Base-by-base conservation (phyloP, 495 filamentous ascomycete genomes). In the Penicillium verhagenii region DNA sequence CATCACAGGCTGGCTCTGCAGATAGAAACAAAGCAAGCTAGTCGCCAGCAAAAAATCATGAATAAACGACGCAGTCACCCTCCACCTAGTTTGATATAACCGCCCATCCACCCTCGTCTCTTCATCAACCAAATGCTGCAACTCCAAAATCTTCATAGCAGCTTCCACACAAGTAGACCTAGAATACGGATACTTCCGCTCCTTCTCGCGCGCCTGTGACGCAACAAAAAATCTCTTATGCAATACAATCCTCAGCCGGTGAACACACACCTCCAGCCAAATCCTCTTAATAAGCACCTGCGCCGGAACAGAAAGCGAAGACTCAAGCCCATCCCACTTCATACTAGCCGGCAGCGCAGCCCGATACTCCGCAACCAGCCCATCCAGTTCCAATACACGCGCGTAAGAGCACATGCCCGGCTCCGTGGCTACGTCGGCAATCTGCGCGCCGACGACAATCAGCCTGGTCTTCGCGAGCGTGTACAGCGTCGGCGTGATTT, bases 321-420 rank as follows among this genome's bases (percentile, higher is more conserved):
- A 24, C 13, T 8, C 6, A 1, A 24, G 18, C 5, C 42, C 42
- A 44, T 8, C 31, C 45, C 45, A 28, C 13, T 31, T 24, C 33
- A 51, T 24, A 23, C 23, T 6, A n/a, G 5, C 18, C 42, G 35
- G 48, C 4, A 40, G 6, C 1, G 13, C 20, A 19, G 53, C 18
- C 50, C 63, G 9, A 0, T 60, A 61, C 4, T 70, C 65, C 38
- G 65, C 61, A 11, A 79, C 24, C 6, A 60, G 58, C 20, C 42
- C 40, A 53, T 80, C 73, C 39, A 75, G 59, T 11, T 49, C 61
- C 44, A 75, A 57, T 11, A 76, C 68, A 39, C 75, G 71, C 1
- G 52, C 54, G 46, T 78, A 74, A 19, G 53, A 54, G 19, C 52
- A 57, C 19, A 58, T 52, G 16, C 67, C 60, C 5, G 68, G 58